Base-by-base conservation (phyloP, 2,329 filamentous ascomycete genomes). In the Fusarium poae region DNA sequence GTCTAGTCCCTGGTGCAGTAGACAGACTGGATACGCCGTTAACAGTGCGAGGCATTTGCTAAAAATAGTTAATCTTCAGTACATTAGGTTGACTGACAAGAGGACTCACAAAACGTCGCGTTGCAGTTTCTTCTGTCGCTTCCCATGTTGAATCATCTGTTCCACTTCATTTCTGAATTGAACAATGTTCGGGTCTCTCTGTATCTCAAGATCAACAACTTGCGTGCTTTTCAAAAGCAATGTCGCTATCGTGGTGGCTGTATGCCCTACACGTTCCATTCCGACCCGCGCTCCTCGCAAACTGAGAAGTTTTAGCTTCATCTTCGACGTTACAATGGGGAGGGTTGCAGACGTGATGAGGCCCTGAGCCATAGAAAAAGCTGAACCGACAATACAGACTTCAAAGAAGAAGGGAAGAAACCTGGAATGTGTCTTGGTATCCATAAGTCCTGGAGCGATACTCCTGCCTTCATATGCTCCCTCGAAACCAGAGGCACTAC, bases 221-320 rank as follows among this genome's bases (percentile, higher is more conserved):
- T 49, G 21, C 12, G 46, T 27, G 23, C 46, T 27, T 50, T 27
- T 50, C 21, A 50, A 32, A 35, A 50, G 32, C 9, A 13, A 37
- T 39, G 46, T 50, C 9, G 32, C 48, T 50, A 40, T 29, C 2
- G 48, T 40, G 1, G 18, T 39, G 7, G 15, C 15, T n/a, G 34
- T 50, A 16, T 50, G 48, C 1, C 48, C 34, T 27, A 50, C n/a
- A 13, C 48, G 48, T 50, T 50, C 48, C 48, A 50, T 50, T 20
- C 23, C 48, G 48, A 50, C 25, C 27, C 34, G 48, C 5, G 34
- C 48, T 50, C 32, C 48, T 29, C 48, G 48, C 15, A 50, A 27
- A 27, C 48, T 50, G 13, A 5, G 27, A n/a, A 50, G 15, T 50
- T 27, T 50, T 50, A 50, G 48, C 34, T 10, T 50, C 32, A 39